phyloP scores from a whole-genome alignment of 78 protist species.

The Speleostelium caveatum region DNA sequence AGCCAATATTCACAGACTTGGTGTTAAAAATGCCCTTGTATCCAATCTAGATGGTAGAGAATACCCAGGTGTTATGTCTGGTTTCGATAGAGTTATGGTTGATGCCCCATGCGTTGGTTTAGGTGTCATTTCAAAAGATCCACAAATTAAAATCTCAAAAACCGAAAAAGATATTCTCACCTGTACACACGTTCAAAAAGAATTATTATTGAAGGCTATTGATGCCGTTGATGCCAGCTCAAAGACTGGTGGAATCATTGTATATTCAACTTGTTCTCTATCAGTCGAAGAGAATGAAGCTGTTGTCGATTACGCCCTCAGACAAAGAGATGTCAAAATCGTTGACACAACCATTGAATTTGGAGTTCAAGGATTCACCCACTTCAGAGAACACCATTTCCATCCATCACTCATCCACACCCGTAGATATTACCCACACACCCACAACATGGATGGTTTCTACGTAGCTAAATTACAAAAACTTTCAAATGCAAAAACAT shows the following conservation, averaged over 20 bases:
- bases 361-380: conserved; percentile 93
- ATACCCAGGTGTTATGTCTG: conserved; percentile 84
- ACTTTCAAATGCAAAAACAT: conserved; percentile 73
- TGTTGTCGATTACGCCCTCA: conserved; percentile 96
- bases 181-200: conserved; percentile 93
- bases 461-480: conserved; percentile 97
- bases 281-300: conserved; percentile 98
- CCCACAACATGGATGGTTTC: conserved; percentile 99
- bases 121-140: conserved; percentile 98
- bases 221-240: conserved; percentile 93
- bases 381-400: conserved; percentile 83
- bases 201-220: conserved; percentile 97
- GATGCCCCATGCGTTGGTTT: conserved; percentile 99
- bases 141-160: conserved; percentile 57
- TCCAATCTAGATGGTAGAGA: conserved; percentile 96
- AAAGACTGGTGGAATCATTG: conserved; percentile 94
- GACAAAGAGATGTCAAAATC: conserved; percentile 89
- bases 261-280: conserved; percentile 95
- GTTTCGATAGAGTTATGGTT: conserved; percentile 97
- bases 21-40: conserved; percentile 87
- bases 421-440: conserved; percentile 98
- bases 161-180: conserved; percentile 90
- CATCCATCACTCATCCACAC: conserved; percentile 85
- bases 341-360: conserved; percentile 93
- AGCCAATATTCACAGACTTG: conserved; percentile 92